phyloP scores from a whole-genome alignment of 192 early-diverging fungal species.

The Nowakowskiella sp. region DNA sequence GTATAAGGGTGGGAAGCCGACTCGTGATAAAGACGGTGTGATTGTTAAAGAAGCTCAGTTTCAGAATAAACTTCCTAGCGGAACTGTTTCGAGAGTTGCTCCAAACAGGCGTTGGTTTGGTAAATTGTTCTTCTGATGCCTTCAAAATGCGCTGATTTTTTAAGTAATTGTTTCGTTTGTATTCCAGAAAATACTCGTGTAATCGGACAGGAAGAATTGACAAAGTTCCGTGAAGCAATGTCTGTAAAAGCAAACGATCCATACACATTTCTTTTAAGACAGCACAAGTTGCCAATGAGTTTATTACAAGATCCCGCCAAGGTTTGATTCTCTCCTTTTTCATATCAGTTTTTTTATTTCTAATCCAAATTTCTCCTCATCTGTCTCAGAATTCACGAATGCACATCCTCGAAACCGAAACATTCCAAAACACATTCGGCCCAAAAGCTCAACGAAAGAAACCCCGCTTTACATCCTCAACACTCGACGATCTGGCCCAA shows the following conservation, averaged over 20 bases:
- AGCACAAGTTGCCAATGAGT: conserved; percentile 94
- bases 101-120: conserved; percentile 97
- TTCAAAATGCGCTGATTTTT: not conserved
- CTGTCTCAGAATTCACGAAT: conserved; percentile 46
- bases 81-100: conserved; percentile 72
- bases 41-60: conserved; percentile 86
- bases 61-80: conserved; percentile 65
- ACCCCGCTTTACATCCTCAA: conserved; percentile 71
- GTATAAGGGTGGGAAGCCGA: conserved; percentile 80
- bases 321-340: conserved; percentile 32
- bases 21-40: conserved; percentile 76
- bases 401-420: conserved; percentile 92
- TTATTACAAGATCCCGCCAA: conserved; percentile 74
- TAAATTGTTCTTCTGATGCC: conserved; percentile 23
- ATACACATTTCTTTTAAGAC: conserved; percentile 86
- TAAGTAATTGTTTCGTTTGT: conserved; percentile 4
- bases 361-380: not conserved
- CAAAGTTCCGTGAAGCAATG: conserved; percentile 87
- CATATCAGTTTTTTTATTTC: not conserved
- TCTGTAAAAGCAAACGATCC: conserved; percentile 81
- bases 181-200: conserved; percentile 85
- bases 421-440: conserved; percentile 89
- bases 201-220: conserved; percentile 89
- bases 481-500: conserved; percentile 71
- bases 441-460: conserved; percentile 90